These are phyloP conservation scores for Lactifluus subvellereus DNA, from an alignment of 768 basidiomycete species.

Conservation along the genomic window DNA sequence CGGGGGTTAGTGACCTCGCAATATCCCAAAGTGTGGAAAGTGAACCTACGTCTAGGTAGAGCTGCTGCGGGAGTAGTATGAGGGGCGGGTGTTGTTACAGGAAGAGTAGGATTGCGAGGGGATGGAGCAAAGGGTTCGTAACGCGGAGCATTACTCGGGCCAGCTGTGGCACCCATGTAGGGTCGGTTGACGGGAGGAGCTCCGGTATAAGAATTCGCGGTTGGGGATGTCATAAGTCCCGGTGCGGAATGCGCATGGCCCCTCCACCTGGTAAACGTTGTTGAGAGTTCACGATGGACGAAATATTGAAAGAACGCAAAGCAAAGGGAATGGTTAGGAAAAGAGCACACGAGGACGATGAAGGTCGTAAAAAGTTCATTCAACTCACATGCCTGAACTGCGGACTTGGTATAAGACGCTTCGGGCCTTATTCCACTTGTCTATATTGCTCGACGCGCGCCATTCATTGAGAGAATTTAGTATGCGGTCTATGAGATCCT, in stretches of 20 bases:
- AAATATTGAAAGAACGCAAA: neutral
- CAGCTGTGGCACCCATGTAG: conserved; percentile 26
- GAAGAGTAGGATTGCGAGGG: conserved; percentile 16
- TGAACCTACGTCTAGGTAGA: conserved; percentile 6
- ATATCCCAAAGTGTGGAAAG: neutral
- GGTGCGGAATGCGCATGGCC: conserved; percentile 12
- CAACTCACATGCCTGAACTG: conserved; percentile 58
- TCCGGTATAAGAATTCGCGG: conserved; percentile 5
- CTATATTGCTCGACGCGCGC: conserved; percentile 49
- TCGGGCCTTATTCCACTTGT: conserved; percentile 67
- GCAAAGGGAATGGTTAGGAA: neutral
- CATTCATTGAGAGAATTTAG: conserved; percentile 52
- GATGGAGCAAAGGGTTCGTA: conserved; percentile 38
- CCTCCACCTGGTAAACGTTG: conserved; percentile 10
- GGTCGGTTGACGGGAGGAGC: conserved; percentile 5
- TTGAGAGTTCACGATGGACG: neutral
- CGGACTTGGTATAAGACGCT: conserved; percentile 63
- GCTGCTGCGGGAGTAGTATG: neutral
- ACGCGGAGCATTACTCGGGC: conserved; percentile 38
- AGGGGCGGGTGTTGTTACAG: conserved; percentile 1
- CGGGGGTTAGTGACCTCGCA: conserved; percentile 12
- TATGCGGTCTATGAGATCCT: conserved; percentile 80
- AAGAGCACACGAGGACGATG: neutral
- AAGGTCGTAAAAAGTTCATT: conserved; percentile 19
- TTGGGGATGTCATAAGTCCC: neutral